phyloP scores from a whole-genome alignment of 306 rosid genomes.

The Dryas alaskensis region DNA sequence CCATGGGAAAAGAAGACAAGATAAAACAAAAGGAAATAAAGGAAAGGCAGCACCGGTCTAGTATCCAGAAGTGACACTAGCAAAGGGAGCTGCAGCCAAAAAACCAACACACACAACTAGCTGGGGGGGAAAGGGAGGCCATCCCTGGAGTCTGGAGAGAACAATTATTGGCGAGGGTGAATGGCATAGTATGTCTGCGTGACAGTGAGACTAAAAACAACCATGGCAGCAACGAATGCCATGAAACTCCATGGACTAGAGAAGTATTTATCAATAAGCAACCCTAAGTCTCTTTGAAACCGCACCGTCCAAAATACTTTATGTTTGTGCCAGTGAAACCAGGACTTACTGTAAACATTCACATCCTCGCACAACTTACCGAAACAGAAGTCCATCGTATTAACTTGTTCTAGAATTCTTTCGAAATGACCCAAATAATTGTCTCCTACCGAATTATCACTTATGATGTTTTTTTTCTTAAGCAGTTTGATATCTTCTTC shows the following conservation, averaged over 20 bases:
- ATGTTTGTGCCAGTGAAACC: no score
- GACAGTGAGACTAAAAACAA: background rate
- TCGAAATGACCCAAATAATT: conserved; percentile 10
- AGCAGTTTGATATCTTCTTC: conserved; percentile 18
- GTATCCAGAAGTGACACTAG: no score
- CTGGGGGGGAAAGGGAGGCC: no score
- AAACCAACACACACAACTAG: no score
- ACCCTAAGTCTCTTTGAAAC: background rate
- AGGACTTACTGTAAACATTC: background rate
- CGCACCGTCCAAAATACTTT: background rate
- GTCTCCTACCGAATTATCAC: background rate
- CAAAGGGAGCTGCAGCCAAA: no score
- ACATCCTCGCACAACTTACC: background rate
- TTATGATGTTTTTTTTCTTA: background rate
- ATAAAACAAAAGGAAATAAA: no score
- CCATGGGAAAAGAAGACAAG: no score
- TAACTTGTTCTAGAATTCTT: conserved; percentile 18
- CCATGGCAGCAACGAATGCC: background rate
- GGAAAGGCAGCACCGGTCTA: no score
- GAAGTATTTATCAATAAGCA: background rate
- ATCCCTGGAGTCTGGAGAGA: background rate
- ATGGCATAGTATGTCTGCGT: background rate
- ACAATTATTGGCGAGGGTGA: background rate
- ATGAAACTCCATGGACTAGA: background rate
- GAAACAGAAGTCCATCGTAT: conserved; percentile 22